These are phyloP conservation scores for Lentinula lateritia DNA, from an alignment of 768 basidiomycete species.

Conservation along the genomic window DNA sequence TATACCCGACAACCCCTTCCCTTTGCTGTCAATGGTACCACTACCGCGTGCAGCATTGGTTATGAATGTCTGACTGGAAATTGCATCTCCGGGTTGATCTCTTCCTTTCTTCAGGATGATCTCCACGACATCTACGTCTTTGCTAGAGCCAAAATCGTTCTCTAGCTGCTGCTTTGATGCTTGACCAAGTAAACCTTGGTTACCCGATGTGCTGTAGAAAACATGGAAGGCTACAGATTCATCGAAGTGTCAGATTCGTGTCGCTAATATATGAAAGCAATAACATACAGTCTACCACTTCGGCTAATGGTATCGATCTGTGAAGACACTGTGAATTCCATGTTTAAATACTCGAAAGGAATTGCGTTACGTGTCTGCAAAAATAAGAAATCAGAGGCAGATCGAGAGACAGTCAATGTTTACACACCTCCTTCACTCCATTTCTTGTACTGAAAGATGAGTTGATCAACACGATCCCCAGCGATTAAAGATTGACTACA, in stretches of 20 bases:
- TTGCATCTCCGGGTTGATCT: conserved; percentile 46
- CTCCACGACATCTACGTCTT: conserved; percentile 58
- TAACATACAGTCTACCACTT: conserved; percentile 76
- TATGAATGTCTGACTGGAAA: conserved; percentile 19
- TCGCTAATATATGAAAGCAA: not conserved
- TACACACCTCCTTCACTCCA: conserved; percentile 75
- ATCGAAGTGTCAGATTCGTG: not conserved
- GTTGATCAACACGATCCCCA: conserved; percentile 7
- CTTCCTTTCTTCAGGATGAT: conserved; percentile 60
- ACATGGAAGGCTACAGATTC: conserved; percentile 56
- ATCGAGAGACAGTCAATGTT: conserved; percentile 11
- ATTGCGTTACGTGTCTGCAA: conserved; percentile 58
- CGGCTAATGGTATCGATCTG: conserved; percentile 65
- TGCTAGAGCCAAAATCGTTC: conserved; percentile 57
- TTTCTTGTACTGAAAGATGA: conserved; percentile 54
- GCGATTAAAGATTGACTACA: conserved; percentile 12
- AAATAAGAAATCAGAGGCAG: conserved; percentile 12
- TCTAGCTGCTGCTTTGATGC: conserved; percentile 86
- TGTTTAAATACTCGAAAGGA: not conserved
- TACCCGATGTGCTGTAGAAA: conserved; percentile 66
- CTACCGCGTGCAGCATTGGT: conserved; percentile 26
- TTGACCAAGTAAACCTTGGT: conserved; percentile 68
- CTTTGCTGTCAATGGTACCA: conserved; percentile 30
- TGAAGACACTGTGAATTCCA: conserved; percentile 7
- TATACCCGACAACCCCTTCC: conserved; percentile 31